Evolutionary conservation across 2,329 filamentous ascomycete genomes (phyloP).

Genomic region (Exophiala sp.): DNA sequence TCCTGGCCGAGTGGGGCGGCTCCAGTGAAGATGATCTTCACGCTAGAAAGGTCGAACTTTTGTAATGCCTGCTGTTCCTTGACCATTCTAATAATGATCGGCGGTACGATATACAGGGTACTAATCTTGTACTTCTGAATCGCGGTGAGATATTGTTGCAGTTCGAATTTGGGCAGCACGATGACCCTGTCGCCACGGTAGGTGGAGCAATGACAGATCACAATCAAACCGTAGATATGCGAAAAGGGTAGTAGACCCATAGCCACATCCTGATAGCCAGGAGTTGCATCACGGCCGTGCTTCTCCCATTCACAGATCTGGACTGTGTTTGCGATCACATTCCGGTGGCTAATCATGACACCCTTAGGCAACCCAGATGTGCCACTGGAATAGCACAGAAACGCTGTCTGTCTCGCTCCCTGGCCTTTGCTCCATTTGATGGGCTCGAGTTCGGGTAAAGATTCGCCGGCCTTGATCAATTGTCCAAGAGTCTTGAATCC

Average conservation of each 20-base stretch:
- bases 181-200: conserved; percentile 72
- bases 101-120: conserved; percentile 68
- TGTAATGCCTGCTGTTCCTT: conserved; percentile 59
- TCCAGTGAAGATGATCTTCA: conserved; percentile 65
- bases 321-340: conserved; percentile 64
- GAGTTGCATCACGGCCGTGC: conserved; percentile 38
- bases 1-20: conserved; percentile 74
- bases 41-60: conserved; percentile 68
- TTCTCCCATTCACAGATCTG: conserved; percentile 50
- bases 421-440: conserved; percentile 41
- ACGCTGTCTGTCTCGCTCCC: conserved; percentile 61
- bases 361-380: conserved; percentile 83
- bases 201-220: conserved; percentile 61
- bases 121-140: conserved; percentile 69
- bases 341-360: conserved; percentile 71
- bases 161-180: conserved; percentile 71
- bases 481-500: conserved; percentile 63
- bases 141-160: conserved; percentile 59
- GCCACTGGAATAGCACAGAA: conserved; percentile 75
- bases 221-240: conserved; percentile 75
- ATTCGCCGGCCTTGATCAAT: conserved; percentile 59
- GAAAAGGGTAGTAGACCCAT: conserved; percentile 74
- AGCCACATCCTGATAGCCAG: conserved; percentile 48
- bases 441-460: conserved; percentile 37
- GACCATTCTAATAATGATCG: conserved; percentile 73